Conservation (phyloP, 805 yeast species). For the Lachancea waltii region DNA sequence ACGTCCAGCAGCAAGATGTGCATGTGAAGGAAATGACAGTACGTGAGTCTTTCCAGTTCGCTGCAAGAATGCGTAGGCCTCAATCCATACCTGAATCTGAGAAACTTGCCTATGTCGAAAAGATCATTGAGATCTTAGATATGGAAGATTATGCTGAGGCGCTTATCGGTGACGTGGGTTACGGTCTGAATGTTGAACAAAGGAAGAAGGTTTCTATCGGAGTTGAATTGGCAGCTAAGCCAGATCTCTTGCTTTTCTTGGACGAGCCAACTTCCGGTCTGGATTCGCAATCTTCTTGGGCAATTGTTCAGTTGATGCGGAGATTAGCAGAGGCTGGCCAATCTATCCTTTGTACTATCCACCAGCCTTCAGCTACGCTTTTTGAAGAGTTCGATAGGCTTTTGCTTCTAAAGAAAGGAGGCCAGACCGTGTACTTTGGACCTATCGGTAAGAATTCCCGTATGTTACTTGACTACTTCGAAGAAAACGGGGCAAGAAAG, state of each 20-base stretch:
- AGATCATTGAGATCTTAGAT: slow-evolving; percentile 42
- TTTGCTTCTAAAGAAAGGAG: slow-evolving; percentile 44
- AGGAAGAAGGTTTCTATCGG: slow-evolving; percentile 41
- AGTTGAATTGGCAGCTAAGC: slow-evolving; percentile 43
- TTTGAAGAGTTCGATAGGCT: slow-evolving; percentile 43
- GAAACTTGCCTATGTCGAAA: slow-evolving; percentile 44
- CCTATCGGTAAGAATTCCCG: slow-evolving; percentile 36
- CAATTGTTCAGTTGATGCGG: slow-evolving; percentile 41
- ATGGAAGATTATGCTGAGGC: slow-evolving; percentile 52
- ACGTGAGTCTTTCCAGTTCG: slow-evolving; percentile 38
- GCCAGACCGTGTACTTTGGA: slow-evolving; percentile 38
- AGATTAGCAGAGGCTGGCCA: slow-evolving; percentile 44
- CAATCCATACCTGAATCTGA: slow-evolving; percentile 36
- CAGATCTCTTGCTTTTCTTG: slow-evolving; percentile 39
- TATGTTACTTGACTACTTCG: slow-evolving; percentile 54
- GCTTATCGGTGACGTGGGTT: slow-evolving; percentile 39
- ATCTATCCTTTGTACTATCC: slow-evolving; percentile 49
- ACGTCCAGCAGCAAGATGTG: slow-evolving; percentile 51
- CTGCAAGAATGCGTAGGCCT: slow-evolving; percentile 48
- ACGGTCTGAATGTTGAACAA: slow-evolving; percentile 40
- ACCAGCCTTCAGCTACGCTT: slow-evolving; percentile 48
- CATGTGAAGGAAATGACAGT: slow-evolving; percentile 38
- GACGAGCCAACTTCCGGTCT: slow-evolving; percentile 52
- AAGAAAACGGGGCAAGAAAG: slow-evolving; percentile 56
- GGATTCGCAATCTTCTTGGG: slow-evolving; percentile 48